phyloP scores from a whole-genome alignment of 306 rosid species.

The Vigna trinervia region DNA sequence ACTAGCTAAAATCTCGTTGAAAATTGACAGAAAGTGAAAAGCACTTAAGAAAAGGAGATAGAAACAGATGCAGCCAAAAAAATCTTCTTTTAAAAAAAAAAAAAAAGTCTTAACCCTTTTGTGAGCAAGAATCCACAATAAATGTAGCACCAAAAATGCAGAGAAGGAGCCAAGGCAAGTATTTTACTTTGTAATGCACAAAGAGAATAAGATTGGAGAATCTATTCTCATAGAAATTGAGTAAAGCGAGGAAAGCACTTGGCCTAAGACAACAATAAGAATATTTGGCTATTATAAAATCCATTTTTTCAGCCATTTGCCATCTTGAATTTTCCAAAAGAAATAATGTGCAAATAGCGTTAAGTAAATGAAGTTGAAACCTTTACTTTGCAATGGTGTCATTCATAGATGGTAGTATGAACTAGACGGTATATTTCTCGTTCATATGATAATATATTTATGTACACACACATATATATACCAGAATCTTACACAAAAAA shows the following conservation, averaged over 20 bases:
- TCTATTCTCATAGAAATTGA: conserved; percentile 64
- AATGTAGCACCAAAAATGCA: conserved; percentile 51
- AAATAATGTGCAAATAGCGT: conserved; percentile 46
- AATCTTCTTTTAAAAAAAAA: not conserved
- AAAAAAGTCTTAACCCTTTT: conserved; percentile 61
- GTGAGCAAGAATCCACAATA: conserved; percentile 59
- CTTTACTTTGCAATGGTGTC: conserved; percentile 38
- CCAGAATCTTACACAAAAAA: conserved; percentile 32
- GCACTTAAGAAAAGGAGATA: conserved; percentile 62
- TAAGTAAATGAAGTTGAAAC: conserved; percentile 51
- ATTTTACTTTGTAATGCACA: conserved; percentile 54
- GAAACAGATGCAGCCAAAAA: conserved; percentile 40
- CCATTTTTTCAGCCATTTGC: conserved; percentile 34
- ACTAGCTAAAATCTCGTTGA: conserved; percentile 47
- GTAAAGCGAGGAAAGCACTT: conserved; percentile 64
- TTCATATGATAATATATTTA: not conserved
- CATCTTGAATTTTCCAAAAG: conserved; percentile 39
- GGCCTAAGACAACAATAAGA: conserved; percentile 57
- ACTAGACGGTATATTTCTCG: conserved; percentile 32
- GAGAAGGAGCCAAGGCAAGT: conserved; percentile 55
- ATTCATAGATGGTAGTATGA: conserved; percentile 43
- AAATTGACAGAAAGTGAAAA: conserved; percentile 68
- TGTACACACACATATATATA: not conserved
- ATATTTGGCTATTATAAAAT: conserved; percentile 48
- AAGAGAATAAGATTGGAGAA: conserved; percentile 59